phyloP scores from a whole-genome alignment of 108 stramenopile genomes.

The Cyclotella cryptica region DNA sequence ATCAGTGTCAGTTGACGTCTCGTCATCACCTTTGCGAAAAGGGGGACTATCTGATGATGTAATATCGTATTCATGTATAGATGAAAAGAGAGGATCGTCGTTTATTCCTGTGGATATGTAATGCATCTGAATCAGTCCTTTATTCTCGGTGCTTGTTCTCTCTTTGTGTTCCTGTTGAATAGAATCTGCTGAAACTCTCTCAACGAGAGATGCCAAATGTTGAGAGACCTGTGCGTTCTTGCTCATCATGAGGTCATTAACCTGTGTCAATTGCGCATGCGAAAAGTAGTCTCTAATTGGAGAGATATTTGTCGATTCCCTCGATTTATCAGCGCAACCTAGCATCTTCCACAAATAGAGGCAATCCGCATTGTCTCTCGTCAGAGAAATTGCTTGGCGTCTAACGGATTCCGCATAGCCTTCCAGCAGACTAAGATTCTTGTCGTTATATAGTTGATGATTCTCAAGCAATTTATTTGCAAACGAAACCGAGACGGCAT shows the following conservation, averaged over 20 bases:
- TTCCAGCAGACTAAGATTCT: no score
- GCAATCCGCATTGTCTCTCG: no score
- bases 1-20: neutral
- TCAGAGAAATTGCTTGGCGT: no score
- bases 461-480: constrained; percentile 10
- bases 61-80: neutral
- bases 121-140: constrained; percentile 4
- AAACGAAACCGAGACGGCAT: neutral
- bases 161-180: neutral
- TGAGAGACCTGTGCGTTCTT: neutral
- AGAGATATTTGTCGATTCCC: no score
- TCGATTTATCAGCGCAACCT: neutral
- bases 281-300: no score
- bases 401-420: no score
- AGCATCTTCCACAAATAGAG: neutral
- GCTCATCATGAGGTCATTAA: no score
- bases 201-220: neutral
- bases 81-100: constrained; percentile 18
- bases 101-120: constrained; percentile 22
- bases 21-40: neutral
- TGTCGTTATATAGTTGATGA: neutral
- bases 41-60: neutral
- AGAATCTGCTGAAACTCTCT: neutral
- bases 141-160: neutral
- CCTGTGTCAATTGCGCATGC: no score